Evolutionary conservation across 371 early-diverging fungal genomes (phyloP).

Genomic region (Mortierella sp.): DNA sequence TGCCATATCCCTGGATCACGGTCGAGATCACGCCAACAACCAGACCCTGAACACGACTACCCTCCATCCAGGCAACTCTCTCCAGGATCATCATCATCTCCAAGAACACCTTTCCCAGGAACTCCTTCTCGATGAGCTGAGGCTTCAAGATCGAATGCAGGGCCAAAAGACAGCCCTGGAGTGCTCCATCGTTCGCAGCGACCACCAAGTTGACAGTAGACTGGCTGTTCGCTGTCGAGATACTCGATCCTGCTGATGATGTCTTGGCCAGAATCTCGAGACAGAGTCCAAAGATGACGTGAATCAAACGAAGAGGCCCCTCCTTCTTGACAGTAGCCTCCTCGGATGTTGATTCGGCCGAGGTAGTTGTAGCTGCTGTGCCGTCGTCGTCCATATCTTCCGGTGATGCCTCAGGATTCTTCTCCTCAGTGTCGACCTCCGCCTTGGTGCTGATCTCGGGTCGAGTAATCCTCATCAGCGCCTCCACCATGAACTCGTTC

Average conservation of each 20-base stretch:
- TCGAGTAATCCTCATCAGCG: conserved; percentile 41
- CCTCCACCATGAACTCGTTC: conserved; percentile 46
- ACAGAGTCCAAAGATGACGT: conserved; percentile 51
- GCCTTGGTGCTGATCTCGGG: conserved; percentile 11
- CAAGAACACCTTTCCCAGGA: conserved; percentile 40
- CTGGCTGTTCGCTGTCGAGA: conserved; percentile 21
- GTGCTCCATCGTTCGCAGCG: conserved; percentile 35
- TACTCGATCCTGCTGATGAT: conserved; percentile 31
- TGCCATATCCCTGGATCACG: conserved; percentile 46
- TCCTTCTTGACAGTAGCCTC: neutral
- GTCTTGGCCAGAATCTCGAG: conserved; percentile 57
- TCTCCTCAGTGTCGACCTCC: neutral
- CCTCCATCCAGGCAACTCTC: conserved; percentile 56
- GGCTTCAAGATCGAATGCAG: conserved; percentile 47
- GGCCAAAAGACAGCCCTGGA: conserved; percentile 48
- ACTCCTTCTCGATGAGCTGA: conserved; percentile 23
- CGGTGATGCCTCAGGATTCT: neutral
- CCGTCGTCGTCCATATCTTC: conserved; percentile 8
- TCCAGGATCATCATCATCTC: conserved; percentile 57
- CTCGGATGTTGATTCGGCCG: neutral
- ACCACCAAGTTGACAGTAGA: conserved; percentile 30
- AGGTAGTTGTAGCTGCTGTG: neutral
- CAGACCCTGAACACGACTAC: conserved; percentile 43
- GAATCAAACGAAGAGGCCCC: conserved; percentile 29
- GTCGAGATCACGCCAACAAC: conserved; percentile 46